Evolutionary conservation across 768 basidiomycete species (phyloP), one percentile per base, ranked within the genome.

Genomic region (Suillus alpinus): DNA sequence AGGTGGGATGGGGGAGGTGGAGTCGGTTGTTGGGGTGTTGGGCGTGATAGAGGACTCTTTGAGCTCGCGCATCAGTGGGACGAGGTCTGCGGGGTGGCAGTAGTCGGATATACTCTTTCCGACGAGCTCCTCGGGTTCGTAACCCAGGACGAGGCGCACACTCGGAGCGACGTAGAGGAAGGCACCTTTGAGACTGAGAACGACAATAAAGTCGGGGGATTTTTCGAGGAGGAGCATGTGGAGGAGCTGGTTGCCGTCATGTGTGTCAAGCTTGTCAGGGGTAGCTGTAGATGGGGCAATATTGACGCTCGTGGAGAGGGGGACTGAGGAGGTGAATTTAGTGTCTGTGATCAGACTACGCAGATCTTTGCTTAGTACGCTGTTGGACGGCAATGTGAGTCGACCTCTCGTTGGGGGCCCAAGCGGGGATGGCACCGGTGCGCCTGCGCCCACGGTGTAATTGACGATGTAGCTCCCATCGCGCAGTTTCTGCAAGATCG

Each of bases 91-190:
- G 1, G 89, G 89, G 71, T 96, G 94, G 62, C 93, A 93, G 62
- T 92, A 82, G 68, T 95, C 92, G 12, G 86, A 78, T 57, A 98
- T 81, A 9, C 83, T 81, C 67, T 83, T 86, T 57, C 92, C 92
- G 29, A 92, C 81, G 59, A 98, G 85, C 60, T 96, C 93, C 36
- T 85, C 80, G 2, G 95, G 87, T 29, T 89, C 86, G 76, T 95
- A 97, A 40, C 95, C 95, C 39, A 98, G 81, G 10, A 94, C 85
- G 32, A 83, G 77, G 12, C 83, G 76, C 20, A 96, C 86, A 29
- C 89, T 84, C 1, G 94, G 94, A 0, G 94, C 92, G 56, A 94
- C 91, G 71, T 97, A 99, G 52, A 96, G 86, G 74, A 98, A 94
- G 16, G 83, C 80, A 32, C 96, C 96, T 70, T 98, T 95, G 66